Base-by-base conservation (phyloP, 2,329 filamentous ascomycete genomes). In the Incumbomyces delicatus region DNA sequence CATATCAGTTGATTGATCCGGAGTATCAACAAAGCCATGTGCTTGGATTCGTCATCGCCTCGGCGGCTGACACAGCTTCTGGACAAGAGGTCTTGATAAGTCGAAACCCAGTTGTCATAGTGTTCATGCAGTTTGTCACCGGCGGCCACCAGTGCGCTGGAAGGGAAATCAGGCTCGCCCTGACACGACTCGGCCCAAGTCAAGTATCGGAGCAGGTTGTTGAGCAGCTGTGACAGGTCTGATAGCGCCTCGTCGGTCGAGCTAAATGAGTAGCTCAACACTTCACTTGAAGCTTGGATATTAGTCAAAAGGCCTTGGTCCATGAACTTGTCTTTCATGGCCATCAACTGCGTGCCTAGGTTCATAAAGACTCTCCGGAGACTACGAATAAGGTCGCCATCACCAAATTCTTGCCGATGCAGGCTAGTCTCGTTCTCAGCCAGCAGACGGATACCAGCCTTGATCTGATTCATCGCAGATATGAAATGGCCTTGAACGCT, bases 401-500 rank as follows among this genome's bases (percentile, higher is more conserved):
- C 8, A 18, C 29, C 12, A 16, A 31, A 31, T 29, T 31, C 3
- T 32, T 55, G 27, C 8, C 6, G 7, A 30, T 30, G 13, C 12
- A 29, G 18, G 20, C 17, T 31, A 14, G 30, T 18, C 31, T 51
- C 45, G 22, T 47, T 36, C 37, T 53, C 50, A n/a, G 47, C 48
- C n/a, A 55, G 49, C 20, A 65, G 63, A 29, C 58, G 58, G 8
- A 62, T 47, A 3, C 62, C 62, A 18, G 57, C 56, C 6, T 54
- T 54, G 11, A 61, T 56, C 53, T 70, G 67, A 8, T 57, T 56
- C 16, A 67, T 58, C 1, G 73, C 70, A 8, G 67, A 66, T 4
- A 59, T 57, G 36, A 70, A 68, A 48, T 76, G 70, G 32, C 72
- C 70, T 30, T 72, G 71, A 49, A 78, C 63, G 53, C 74, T 74